These are phyloP conservation scores for Xylogone sp. DNA, from an alignment of 2,329 filamentous ascomycete genomes.

Conservation along the genomic window DNA sequence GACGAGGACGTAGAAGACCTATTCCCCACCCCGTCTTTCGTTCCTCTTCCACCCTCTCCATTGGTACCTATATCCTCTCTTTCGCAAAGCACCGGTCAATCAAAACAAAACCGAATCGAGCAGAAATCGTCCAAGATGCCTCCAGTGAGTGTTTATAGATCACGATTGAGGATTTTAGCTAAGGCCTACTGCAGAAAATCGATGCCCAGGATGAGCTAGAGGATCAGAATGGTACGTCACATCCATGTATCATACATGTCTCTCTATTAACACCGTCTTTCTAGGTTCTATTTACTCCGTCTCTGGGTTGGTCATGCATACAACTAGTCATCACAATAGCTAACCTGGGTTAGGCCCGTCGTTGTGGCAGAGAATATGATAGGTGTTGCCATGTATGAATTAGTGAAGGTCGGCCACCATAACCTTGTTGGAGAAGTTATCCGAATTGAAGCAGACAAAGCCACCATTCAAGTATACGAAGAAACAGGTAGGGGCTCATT, in stretches of 20 bases:
- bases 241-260: conserved; percentile 6
- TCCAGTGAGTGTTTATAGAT: conserved; percentile 19
- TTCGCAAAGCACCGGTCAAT: conserved; percentile 22
- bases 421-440: conserved; percentile 96
- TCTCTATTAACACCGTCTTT: conserved; percentile 18
- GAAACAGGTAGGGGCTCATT: conserved; percentile 71
- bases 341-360: conserved; percentile 65
- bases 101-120: conserved; percentile 9
- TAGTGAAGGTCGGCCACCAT: conserved; percentile 91
- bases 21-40: conserved; percentile 33
- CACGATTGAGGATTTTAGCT: conserved; percentile 8
- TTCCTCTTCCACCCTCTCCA: conserved; percentile 28
- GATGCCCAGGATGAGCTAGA: conserved; percentile 39
- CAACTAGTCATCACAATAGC: conserved; percentile 11
- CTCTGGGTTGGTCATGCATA: conserved; percentile 46
- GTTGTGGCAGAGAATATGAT: conserved; percentile 98
- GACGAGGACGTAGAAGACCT: conserved; percentile 39
- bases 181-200: conserved; percentile 25
- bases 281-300: conserved; percentile 66
- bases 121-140: conserved; percentile 30
- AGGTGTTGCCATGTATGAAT: conserved; percentile 99
- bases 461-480: conserved; percentile 98
- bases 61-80: conserved; percentile 30
- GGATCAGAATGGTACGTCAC: conserved; percentile 49
- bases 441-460: conserved; percentile 92